A percentile compares a stretch with the other conserved stretches of the same genome.
phyloP scores from a whole-genome alignment of 352 stramenopile species.

The Globisporangium alternatum region DNA sequence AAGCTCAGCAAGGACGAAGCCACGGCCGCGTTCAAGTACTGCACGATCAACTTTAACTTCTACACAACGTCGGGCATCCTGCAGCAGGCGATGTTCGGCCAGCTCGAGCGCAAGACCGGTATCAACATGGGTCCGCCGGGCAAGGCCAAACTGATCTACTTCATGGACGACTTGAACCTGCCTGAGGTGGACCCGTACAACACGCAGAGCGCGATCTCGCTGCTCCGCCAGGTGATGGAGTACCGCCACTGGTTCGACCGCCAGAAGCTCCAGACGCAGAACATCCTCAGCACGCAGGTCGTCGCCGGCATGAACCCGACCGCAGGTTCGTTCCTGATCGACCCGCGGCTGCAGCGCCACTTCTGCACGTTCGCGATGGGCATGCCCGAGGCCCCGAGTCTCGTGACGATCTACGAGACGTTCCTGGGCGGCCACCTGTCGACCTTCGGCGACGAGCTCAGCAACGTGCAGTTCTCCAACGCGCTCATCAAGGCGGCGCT shows the following conservation, averaged over 20 bases:
- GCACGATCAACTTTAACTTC: conserved; percentile 98
- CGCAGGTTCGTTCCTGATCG: conserved; percentile 92
- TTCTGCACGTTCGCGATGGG: conserved; percentile 96
- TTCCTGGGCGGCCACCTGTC: conserved; percentile 94
- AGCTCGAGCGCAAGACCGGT: conserved; percentile 95
- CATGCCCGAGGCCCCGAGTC: conserved; percentile 90
- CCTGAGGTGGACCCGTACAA: conserved; percentile 95
- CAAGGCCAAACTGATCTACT: conserved; percentile 93
- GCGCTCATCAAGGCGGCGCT: conserved; percentile 93
- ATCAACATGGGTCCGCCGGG: conserved; percentile 92
- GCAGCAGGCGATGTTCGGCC: conserved; percentile 90
- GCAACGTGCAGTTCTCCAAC: conserved; percentile 83
- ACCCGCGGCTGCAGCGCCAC: conserved; percentile 93
- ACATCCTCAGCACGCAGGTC: conserved; percentile 95
- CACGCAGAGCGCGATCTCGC: conserved; percentile 93
- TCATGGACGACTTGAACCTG: conserved; percentile 97
- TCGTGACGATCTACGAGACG: conserved; percentile 96
- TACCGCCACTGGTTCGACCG: conserved; percentile 94
- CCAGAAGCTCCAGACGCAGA: conserved; percentile 91
- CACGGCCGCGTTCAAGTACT: conserved; percentile 79
- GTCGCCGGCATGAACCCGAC: conserved; percentile 96
- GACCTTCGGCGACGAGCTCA: conserved; percentile 87
- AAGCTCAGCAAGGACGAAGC: conserved; percentile 88
- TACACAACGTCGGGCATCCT: conserved; percentile 94
- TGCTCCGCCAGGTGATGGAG: conserved; percentile 95